phyloP scores from a whole-genome alignment of 495 filamentous ascomycete species.

The Viridothelium virens region DNA sequence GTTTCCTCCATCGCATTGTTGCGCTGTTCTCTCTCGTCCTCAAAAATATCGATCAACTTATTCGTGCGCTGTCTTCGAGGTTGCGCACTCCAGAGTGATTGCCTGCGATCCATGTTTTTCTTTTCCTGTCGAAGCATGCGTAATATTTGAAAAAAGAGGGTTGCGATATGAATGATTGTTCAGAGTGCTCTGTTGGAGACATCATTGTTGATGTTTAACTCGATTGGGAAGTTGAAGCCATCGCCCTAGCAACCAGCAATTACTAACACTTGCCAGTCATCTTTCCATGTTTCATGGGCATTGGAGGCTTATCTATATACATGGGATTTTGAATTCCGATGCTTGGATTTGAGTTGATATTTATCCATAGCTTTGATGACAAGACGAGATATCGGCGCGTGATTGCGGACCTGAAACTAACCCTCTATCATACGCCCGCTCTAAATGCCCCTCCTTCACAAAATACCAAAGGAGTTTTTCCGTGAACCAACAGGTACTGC shows the following conservation, averaged over 20 bases:
- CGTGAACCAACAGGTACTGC: background rate
- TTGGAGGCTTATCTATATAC: background rate
- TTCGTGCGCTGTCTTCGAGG: constrained; percentile 1
- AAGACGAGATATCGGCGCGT: too few species aligned
- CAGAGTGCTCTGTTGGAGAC: background rate
- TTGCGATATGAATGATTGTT: constrained; percentile 6
- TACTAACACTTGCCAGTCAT: background rate
- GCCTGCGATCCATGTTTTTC: constrained; percentile 12
- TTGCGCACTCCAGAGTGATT: constrained; percentile 9
- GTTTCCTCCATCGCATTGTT: constrained; percentile 8
- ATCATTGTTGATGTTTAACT: constrained; percentile 4
- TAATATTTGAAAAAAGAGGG: background rate
- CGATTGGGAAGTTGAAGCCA: background rate
- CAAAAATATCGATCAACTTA: constrained; percentile 17
- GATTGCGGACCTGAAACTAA: too few species aligned
- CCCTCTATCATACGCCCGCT: too few species aligned
- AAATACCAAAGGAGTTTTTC: too few species aligned
- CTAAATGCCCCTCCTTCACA: too few species aligned
- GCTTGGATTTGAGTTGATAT: background rate
- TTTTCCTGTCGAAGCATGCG: background rate
- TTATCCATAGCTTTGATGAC: background rate
- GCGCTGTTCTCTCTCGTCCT: constrained; percentile 19
- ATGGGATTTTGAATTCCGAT: background rate
- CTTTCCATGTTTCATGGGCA: background rate
- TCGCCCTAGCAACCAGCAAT: constrained; percentile 1